Base-by-base conservation (phyloP, 495 filamentous ascomycete species). In the Darksidea phi region DNA sequence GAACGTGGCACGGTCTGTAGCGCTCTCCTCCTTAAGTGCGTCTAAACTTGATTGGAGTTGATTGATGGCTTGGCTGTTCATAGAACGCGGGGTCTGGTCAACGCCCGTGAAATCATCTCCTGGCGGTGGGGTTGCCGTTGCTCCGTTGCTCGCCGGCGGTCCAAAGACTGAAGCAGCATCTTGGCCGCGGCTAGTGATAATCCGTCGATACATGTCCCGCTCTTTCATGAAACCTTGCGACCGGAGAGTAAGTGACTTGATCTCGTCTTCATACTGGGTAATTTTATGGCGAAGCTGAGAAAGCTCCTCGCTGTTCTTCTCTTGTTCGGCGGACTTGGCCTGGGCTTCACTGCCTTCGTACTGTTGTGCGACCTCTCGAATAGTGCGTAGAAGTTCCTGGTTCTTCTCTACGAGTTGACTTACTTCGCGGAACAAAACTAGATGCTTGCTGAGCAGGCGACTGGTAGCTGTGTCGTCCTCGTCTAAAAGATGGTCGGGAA, bases 121-220 rank as follows among this genome's bases (percentile, higher is more conserved):
- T 32, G 74, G 76, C 12, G 74, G 74, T 20, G 76, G 68, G 5
- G 76, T 78, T 25, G 70, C 74, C 2, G 77, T 74, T n/a, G 68
- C 63, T 21, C 73, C 72, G 26, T 76, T 78, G 37, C 70, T 55
- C 17, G 84, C 74, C 26, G 87, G 88, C 41, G 86, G 82, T 17
- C 84, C 88, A 60, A 94, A 84, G 2, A 81, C 77, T 23, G 82
- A 85, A 20, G 78, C 76, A 48, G 81, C 74, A 67, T 94, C 88
- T 64, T 90, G 87, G 10, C 85, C 86, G 58, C 84, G 80, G 57
- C 87, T 82, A 58, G 90, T 85, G 13, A 96, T 82, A 84, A 97
- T 94, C 41, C 90, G 89, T 26, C 91, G 84, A 85, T 96, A 97
- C 82, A 96, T 97, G 67, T 99, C 92, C 34, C 94, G 84, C 75